Conservation (phyloP, 805 yeast species). For the Lachancea meyersii region DNA sequence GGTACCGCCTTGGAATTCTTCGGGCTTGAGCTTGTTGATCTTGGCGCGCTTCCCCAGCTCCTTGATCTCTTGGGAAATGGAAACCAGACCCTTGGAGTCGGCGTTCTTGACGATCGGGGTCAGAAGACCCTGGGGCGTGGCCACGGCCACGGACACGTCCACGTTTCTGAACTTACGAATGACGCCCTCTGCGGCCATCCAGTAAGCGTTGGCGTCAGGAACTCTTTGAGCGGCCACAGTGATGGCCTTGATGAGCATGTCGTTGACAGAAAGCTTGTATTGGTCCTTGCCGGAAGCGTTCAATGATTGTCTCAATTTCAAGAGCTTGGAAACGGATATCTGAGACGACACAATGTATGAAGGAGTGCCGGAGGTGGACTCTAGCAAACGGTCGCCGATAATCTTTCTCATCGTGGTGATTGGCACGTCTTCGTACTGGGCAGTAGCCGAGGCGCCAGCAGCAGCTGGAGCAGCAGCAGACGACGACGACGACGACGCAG, state of each 20-base stretch:
- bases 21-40: conserved; percentile 85
- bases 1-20: conserved; percentile 99
- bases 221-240: conserved; percentile 85
- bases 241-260: conserved; percentile 87
- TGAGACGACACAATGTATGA: conserved; percentile 86
- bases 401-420: conserved; percentile 88
- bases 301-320: conserved; percentile 85
- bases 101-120: conserved; percentile 94
- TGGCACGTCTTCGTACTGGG: conserved; percentile 74
- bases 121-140: conserved; percentile 94
- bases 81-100: conserved; percentile 74
- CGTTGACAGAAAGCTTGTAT: conserved; percentile 90
- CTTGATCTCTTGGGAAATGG: conserved; percentile 79
- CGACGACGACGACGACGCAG: conserved; percentile 30
- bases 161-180: conserved; percentile 88
- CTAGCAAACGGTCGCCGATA: conserved; percentile 80
- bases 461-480: conserved; percentile 41
- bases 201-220: conserved; percentile 90
- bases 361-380: conserved; percentile 83
- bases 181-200: conserved; percentile 83
- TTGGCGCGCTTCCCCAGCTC: conserved; percentile 95
- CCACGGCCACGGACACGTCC: conserved; percentile 97
- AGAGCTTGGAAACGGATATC: conserved; percentile 79
- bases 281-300: conserved; percentile 80
- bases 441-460: conserved; percentile 44